Evolutionary conservation across 1,284 basidiomycete genomes (phyloP), one percentile per base, ranked within the genome.

Genomic region (Caloboletus inedulis): DNA sequence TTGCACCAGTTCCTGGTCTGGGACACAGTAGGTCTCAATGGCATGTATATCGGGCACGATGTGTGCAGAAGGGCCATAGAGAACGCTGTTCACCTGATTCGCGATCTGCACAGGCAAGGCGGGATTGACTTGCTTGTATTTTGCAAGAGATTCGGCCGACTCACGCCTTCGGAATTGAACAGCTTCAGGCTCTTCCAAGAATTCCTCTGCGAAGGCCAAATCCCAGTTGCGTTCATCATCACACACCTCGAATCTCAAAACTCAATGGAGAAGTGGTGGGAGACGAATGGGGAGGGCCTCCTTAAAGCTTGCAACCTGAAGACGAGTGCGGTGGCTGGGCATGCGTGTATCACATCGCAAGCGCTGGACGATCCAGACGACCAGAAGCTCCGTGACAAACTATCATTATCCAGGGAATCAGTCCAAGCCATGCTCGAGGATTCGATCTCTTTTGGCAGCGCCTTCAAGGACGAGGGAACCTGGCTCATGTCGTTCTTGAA

Each of bases 191-290:
- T 75, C 35, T 75, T 75, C 54, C 59, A 58, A 21, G 60, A 67
- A 18, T 61, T 65, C 41, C 62, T 76, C 25, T 75, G 71, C 54
- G 59, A 66, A 27, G 52, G 57, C 23, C 62, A 66, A 39, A 61
- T 74, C n/a, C 74, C 74, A 4, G 60, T 75, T n/a, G 70, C 69
- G 3, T 54, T 74, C n/a, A 55, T 72, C 13, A 61, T 75, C 40
- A 76, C 74, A 6, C 68, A 70, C 16, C 64, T 74, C 25, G 74
- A 76, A 54, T 21, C 52, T 18, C 57, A 62, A n/a, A 40, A 34
- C 4, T 43, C 39, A 2, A 69, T 69, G 64, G 66, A 69, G 39
- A 34, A 47, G 4, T 66, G 64, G 64, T 66, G 65, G 68, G 41
- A 47, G 21, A 19, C 4, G 18, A 57, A 69, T 23, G 61, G 50